phyloP scores from a whole-genome alignment of 805 yeast genomes.

The Myxozyma neglecta region DNA sequence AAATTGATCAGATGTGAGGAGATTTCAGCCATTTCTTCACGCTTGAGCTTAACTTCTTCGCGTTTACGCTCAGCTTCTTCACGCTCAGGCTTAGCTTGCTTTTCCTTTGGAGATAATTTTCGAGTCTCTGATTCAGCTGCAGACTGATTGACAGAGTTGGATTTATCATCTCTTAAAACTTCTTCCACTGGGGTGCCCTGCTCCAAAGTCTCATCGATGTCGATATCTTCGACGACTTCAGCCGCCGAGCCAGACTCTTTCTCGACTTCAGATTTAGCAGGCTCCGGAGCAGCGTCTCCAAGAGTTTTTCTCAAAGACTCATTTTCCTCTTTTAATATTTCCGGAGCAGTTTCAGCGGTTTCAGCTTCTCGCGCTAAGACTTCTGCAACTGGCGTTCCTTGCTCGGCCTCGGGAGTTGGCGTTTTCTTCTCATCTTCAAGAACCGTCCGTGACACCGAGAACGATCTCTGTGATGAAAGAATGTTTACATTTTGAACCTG shows the following conservation, averaged over 20 bases:
- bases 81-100: neutral
- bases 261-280: neutral
- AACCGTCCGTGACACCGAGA: neutral
- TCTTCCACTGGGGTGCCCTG: constrained; percentile 12
- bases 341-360: constrained; percentile 25
- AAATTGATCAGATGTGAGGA: constrained; percentile 21
- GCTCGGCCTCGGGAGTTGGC: constrained; percentile 27
- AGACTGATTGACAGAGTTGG: too few relatives aligned
- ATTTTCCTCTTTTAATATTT: constrained; percentile 22
- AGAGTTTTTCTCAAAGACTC: constrained; percentile 6
- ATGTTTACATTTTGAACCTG: neutral
- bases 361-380: constrained; percentile 28
- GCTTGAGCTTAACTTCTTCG: neutral
- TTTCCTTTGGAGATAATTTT: too few relatives aligned
- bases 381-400: constrained; percentile 32
- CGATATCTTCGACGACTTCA: constrained; percentile 3
- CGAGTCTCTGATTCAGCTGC: too few relatives aligned
- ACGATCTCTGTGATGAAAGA: neutral
- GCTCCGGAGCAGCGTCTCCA: neutral
- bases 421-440: constrained; percentile 3
- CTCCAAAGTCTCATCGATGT: neutral
- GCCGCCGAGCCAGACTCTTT: neutral
- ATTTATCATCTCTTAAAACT: neutral
- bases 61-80: neutral
- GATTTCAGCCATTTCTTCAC: constrained; percentile 6